Base-by-base conservation (phyloP, 192 early-diverging fungal species). In the Umbelopsis sp. region DNA sequence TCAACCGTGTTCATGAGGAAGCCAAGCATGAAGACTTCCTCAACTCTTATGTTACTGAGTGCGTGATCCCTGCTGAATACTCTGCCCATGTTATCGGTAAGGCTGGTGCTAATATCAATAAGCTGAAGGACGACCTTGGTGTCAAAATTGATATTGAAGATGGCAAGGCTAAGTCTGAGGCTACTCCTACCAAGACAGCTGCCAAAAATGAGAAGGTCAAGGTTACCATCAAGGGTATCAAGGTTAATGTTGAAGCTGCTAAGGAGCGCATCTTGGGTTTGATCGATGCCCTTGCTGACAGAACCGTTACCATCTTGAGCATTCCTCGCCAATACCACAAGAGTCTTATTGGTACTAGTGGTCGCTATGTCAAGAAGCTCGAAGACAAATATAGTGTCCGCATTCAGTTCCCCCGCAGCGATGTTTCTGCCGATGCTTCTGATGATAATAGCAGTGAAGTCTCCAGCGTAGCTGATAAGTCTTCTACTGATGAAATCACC, bases 11-110 rank as follows among this genome's bases (percentile, higher is more conserved):
- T 17, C 86, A 89, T 17, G 87, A 82, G 25, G 91, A 90, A 49
- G 86, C 88, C 69, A 91, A 91, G 62, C 88, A 92, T 72, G 71
- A 87, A 65, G 91, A 92, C 69, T 75, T 85, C 25, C 80, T 83
- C 78, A 92, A 92, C 75, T 88, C 94, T 65, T 88, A 91, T 71
- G 82, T 85, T 20, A 76, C 84, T 44, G 90, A 91, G 51, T 81
- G 98, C 52, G 76, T 82, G 14, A 89, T 98, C 29, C 93, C 96
- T 36, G 83, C 86, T 25, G 76, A 71, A 59, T 84, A 80, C 70
- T 88, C 83, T 72, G 84, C 86, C 29, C 92, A 88, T 75, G 84
- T 99, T 26, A 95, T 98, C 72, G 97, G 97, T n/a, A 93, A 94
- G 74, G 90, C 89, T 29, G 95, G 96, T 72, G 90, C 89, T 70